Conservation (phyloP, 83 land plant genomes). For the Picea abies region DNA sequence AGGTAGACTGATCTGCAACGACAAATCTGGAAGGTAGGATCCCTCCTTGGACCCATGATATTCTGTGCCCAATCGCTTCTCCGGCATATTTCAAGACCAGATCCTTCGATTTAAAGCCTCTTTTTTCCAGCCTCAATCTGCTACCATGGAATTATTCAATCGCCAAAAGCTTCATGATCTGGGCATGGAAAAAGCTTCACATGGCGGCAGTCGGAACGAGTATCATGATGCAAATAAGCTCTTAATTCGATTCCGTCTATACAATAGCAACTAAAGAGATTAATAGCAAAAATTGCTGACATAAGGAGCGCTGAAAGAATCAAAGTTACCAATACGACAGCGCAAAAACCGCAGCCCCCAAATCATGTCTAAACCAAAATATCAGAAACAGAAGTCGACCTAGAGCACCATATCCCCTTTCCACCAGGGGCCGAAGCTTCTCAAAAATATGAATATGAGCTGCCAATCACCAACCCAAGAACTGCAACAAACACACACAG, state of each 20-base stretch:
- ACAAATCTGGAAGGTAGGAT: conserved; percentile 37
- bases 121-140: too few species aligned
- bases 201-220: not conserved
- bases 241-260: not conserved
- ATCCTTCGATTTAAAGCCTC: not conserved
- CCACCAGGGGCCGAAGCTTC: too few species aligned
- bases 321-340: too few species aligned
- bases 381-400: not conserved
- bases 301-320: too few species aligned
- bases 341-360: not conserved
- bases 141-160: not conserved
- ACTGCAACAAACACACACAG: not conserved
- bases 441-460: not conserved
- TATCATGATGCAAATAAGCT: not conserved
- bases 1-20: conserved; percentile 60
- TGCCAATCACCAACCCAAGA: not conserved
- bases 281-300: too few species aligned
- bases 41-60: not conserved
- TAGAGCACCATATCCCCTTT: not conserved
- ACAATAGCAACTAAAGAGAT: too few species aligned
- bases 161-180: not conserved
- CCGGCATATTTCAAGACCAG: not conserved
- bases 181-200: not conserved
- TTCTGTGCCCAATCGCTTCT: not conserved
- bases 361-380: not conserved